A percentile compares a stretch with the other conserved stretches of the same genome.
Evolutionary conservation across 176 grass and related monocot species (phyloP).

Genomic region (Thalia dealbata): DNA sequence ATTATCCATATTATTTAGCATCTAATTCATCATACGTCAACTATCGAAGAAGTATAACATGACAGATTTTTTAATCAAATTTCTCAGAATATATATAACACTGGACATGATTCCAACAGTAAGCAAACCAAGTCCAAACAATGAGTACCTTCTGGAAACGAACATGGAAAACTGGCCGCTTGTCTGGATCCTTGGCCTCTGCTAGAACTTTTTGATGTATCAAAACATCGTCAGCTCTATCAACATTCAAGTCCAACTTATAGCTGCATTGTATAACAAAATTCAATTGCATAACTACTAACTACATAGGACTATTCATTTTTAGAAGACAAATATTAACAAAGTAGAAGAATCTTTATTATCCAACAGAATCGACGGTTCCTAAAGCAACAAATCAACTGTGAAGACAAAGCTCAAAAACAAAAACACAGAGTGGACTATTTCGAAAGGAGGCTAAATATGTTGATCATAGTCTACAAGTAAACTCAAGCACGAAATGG

Average conservation of each 20-base stretch:
- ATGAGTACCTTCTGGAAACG: conserved; percentile 23
- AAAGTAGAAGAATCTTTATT: neutral
- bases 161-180: conserved; percentile 17
- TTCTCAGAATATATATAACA: neutral
- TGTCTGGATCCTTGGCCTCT: conserved; percentile 23
- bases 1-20: neutral
- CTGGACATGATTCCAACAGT: neutral
- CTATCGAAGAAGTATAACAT: neutral
- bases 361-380: neutral
- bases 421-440: neutral
- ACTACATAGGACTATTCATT: neutral
- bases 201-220: conserved; percentile 26
- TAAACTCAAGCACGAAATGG: neutral
- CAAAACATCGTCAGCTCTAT: conserved; percentile 21
- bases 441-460: neutral
- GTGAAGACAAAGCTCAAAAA: neutral
- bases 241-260: conserved; percentile 18
- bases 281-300: neutral
- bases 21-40: neutral
- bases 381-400: neutral
- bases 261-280: conserved; percentile 8
- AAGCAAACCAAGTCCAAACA: neutral
- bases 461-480: neutral
- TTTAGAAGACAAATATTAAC: neutral
- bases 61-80: neutral